Percentiles rank a stretch among this genome's conserved stretches.
Evolutionary conservation across 257 asterid genomes (phyloP).

Genomic region (Capsicum rhomboideum): DNA sequence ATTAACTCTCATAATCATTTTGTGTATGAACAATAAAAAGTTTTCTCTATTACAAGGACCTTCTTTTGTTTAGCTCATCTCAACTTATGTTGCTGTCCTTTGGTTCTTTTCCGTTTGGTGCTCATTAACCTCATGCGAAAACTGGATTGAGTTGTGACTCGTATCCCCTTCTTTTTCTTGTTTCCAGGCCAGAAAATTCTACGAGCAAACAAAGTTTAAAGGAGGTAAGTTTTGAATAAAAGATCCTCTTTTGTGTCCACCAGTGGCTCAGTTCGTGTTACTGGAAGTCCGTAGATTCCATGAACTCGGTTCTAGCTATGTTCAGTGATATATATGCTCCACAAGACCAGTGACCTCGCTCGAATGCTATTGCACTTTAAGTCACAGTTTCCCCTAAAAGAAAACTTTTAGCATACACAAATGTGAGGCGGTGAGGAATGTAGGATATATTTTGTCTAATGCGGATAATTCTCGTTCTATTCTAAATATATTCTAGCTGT

Average conservation of each 20-base stretch:
- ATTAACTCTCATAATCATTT: background rate
- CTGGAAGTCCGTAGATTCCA: background rate
- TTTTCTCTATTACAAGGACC: background rate
- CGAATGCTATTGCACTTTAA: background rate
- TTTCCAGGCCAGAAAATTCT: conserved; percentile 75
- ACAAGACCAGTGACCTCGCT: background rate
- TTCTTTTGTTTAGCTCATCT: background rate
- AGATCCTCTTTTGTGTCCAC: background rate
- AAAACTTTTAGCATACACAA: background rate
- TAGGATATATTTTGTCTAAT: background rate
- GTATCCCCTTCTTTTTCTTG: background rate
- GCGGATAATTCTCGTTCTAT: background rate
- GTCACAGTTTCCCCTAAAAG: background rate
- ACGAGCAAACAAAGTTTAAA: conserved; percentile 74
- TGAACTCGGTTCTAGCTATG: background rate
- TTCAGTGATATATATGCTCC: background rate
- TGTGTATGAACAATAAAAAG: background rate
- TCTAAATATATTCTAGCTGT: no score
- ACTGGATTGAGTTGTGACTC: background rate
- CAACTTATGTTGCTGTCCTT: background rate
- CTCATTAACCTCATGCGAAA: background rate
- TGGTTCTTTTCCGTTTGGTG: background rate
- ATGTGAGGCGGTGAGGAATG: background rate
- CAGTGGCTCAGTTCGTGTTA: background rate
- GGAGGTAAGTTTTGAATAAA: conserved; percentile 55